Conservation (phyloP, 345 rosid genomes). For the Populus pruinosa region DNA sequence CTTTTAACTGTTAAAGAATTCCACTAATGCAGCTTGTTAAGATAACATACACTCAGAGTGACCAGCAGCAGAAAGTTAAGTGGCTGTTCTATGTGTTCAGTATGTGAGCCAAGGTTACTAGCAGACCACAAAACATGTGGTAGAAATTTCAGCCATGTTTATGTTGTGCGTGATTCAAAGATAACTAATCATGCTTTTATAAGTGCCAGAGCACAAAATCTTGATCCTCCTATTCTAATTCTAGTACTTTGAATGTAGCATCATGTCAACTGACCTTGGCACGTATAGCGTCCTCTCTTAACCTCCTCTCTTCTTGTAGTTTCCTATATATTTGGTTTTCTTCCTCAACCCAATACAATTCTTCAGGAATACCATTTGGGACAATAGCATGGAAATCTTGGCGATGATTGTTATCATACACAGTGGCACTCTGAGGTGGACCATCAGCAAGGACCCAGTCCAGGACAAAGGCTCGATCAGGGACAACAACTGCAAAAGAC, state of each 20-base stretch:
- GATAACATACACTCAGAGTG: background rate
- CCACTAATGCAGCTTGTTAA: background rate
- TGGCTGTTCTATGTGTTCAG: background rate
- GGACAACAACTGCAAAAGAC: conserved; percentile 64
- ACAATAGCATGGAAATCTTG: conserved; percentile 80
- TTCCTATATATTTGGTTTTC: conserved; percentile 53
- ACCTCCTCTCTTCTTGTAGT: conserved; percentile 67
- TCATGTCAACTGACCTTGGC: conserved; percentile 53
- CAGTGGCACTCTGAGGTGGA: conserved; percentile 58
- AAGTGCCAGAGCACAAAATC: background rate
- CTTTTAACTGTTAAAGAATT: background rate
- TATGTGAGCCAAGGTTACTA: background rate
- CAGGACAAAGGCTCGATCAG: conserved; percentile 57
- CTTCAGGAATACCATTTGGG: conserved; percentile 46
- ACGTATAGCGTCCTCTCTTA: conserved; percentile 65
- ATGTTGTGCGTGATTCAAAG: background rate
- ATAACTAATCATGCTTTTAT: background rate
- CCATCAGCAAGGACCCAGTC: conserved; percentile 97
- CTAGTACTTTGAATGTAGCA: conserved; percentile 1
- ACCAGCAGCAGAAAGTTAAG: background rate
- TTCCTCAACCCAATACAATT: conserved; percentile 71
- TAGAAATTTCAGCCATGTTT: background rate
- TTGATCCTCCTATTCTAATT: background rate
- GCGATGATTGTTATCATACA: conserved; percentile 65
- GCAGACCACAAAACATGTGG: background rate